phyloP scores from a whole-genome alignment of 2,329 filamentous ascomycete genomes.

The Aureobasidium sp. region DNA sequence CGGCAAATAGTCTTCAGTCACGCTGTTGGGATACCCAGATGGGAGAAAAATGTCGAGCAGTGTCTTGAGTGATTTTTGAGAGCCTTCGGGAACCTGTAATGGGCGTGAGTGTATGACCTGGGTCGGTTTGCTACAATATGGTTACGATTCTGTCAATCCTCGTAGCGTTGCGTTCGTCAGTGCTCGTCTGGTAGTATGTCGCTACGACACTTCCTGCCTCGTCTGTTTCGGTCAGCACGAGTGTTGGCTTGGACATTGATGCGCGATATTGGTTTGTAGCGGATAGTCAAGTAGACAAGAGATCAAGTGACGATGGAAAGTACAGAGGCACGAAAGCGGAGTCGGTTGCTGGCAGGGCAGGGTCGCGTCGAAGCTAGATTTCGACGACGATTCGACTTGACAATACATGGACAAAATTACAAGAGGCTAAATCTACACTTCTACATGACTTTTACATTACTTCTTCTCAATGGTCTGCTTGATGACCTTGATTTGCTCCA shows the following conservation, averaged over 20 bases:
- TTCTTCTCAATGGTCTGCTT: slow-evolving; percentile 31
- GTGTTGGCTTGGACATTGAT: background rate
- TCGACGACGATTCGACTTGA: background rate
- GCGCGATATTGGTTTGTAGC: background rate
- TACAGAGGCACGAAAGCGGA: background rate
- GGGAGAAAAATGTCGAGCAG: slow-evolving; percentile 71
- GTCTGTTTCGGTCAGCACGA: slow-evolving; percentile 33
- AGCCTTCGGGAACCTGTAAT: slow-evolving; percentile 12
- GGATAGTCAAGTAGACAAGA: background rate
- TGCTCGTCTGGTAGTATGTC: slow-evolving; percentile 40
- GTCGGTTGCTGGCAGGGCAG: background rate
- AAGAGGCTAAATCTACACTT: background rate
- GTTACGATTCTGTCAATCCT: slow-evolving; percentile 14
- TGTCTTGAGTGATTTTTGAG: slow-evolving; percentile 26
- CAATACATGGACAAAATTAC: background rate
- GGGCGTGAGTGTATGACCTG: slow-evolving; percentile 2
- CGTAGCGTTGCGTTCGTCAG: slow-evolving; percentile 15
- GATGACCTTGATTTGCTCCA: slow-evolving; percentile 53
- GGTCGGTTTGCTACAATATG: slow-evolving; percentile 2
- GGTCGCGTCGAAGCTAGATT: background rate
- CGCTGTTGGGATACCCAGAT: slow-evolving; percentile 78
- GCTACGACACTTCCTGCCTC: slow-evolving; percentile 41
- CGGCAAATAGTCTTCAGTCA: slow-evolving; percentile 74
- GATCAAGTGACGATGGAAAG: background rate
- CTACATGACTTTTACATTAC: background rate